phyloP scores from a whole-genome alignment of 257 asterid species.

The Gardenia jasminoides region DNA sequence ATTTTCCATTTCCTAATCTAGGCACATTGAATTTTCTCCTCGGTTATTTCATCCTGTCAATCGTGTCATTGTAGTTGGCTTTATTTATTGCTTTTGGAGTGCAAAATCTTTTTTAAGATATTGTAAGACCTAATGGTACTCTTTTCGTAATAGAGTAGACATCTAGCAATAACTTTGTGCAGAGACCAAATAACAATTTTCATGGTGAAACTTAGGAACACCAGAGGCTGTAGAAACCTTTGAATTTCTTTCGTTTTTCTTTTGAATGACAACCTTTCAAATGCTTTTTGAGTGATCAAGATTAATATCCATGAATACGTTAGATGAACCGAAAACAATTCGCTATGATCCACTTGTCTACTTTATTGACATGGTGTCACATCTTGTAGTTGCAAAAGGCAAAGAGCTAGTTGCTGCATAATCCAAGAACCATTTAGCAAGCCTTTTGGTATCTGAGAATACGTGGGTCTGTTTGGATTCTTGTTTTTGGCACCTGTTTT shows the following conservation, averaged over 20 bases:
- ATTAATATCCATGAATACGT: not conserved
- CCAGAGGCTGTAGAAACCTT: not conserved
- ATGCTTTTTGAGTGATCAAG: not conserved
- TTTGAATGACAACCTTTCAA: not conserved
- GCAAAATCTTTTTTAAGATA: not conserved
- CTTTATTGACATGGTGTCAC: not conserved
- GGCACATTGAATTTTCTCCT: constrained; percentile 4
- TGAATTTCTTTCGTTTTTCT: too few species aligned
- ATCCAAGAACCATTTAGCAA: not conserved
- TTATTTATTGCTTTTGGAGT: not conserved
- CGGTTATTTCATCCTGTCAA: not conserved
- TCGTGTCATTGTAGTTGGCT: not conserved
- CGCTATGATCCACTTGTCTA: not conserved
- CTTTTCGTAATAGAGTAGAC: not conserved
- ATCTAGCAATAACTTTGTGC: too few species aligned
- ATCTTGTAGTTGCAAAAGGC: not conserved
- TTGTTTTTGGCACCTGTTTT: too few species aligned
- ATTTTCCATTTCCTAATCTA: not conserved
- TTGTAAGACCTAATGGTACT: not conserved
- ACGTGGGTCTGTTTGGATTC: too few species aligned
- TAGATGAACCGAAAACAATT: not conserved
- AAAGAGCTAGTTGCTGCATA: not conserved
- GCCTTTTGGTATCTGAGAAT: not conserved
- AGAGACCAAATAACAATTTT: too few species aligned
- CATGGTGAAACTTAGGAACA: too few species aligned